These are phyloP conservation scores for Trametes maxima DNA, from an alignment of 768 basidiomycete species.

Conservation along the genomic window DNA sequence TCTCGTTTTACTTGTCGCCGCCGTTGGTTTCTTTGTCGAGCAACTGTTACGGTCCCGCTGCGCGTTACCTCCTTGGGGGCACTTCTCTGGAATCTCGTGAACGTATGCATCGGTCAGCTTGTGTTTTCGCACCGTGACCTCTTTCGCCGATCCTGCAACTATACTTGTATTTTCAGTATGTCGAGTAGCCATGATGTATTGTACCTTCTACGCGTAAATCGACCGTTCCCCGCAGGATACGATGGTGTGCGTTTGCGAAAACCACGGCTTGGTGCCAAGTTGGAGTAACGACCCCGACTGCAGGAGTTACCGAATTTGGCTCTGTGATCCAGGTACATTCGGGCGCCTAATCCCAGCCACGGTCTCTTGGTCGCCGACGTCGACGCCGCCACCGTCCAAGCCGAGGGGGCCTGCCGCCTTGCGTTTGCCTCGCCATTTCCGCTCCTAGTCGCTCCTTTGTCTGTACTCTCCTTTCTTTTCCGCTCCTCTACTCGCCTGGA, in stretches of 20 bases:
- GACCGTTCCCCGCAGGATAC: not conserved
- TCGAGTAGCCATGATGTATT: conserved; percentile 22
- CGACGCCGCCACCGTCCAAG: not conserved
- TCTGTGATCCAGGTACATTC: not conserved
- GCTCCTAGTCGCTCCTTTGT: conserved; percentile 8
- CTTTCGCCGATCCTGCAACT: not conserved
- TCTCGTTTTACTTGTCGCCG: not conserved
- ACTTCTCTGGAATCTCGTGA: conserved; percentile 6
- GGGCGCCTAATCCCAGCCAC: not conserved
- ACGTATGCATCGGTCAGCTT: conserved; percentile 1
- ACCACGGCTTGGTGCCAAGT: not conserved
- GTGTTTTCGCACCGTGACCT: conserved; percentile 1
- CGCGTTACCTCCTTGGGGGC: not conserved
- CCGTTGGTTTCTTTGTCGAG: conserved; percentile 8
- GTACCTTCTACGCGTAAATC: conserved; percentile 5
- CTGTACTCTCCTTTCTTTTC: not conserved
- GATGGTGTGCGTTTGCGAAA: not conserved
- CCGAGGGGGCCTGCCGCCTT: conserved; percentile 5
- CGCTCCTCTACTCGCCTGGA: not conserved
- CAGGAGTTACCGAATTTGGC: conserved; percentile 3
- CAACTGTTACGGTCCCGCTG: conserved; percentile 1
- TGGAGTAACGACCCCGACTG: too few species aligned
- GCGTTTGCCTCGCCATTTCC: conserved; percentile 18
- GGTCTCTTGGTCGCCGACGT: conserved; percentile 6
- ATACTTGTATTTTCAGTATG: conserved; percentile 17